Evolutionary conservation across 805 yeast species (phyloP), one percentile per base, ranked within the genome.

Genomic region (Hanseniaspora vineae): DNA sequence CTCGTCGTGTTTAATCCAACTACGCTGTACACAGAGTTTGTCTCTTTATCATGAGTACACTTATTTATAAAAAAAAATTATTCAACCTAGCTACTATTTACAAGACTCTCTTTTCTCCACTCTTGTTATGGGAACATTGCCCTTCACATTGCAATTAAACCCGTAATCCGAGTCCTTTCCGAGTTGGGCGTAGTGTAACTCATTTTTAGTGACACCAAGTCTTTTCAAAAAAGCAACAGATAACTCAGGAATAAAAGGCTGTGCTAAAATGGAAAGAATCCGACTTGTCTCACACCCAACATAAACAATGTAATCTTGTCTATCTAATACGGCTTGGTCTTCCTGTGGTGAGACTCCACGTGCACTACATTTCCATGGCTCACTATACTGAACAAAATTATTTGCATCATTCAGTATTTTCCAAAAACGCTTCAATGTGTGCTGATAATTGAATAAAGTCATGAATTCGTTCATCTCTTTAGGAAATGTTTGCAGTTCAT

Each of bases 171-270:
- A 48, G 58, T 86, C 96, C 0, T 69, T 64, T 0, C 86, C 89
- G 23, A 78, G 61, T 11, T 47, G 51, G 1, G 84, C 76, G 55
- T 53, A 71, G 2, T 68, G 66, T 6, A 70, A 39, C 1, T 66
- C 58, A 42, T 90, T 66, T 15, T 66, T 67, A 4, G 43, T 31
- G 1, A 87, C 94, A 12, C 71, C 75, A 46, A 90, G 60, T 47
- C 85, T 67, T 57, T 82, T 81, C 15, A 90, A 66, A 5, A 86
- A 66, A 11, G 66, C 63, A 0, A 57, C 51, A 0, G 95, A 63
- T 45, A 87, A 67, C 3, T 66, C 66, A 0, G 97, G 97, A 39
- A 84, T 77, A 23, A 90, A 70, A 2, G 96, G 86, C 50, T 74
- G 79, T 32, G 83, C 68, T 35, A 84, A 58, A 8, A 90, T 78